Evolutionary conservation across 768 basidiomycete genomes (phyloP), one percentile per base, ranked within the genome.

Genomic region (Pisolithus orientalis): DNA sequence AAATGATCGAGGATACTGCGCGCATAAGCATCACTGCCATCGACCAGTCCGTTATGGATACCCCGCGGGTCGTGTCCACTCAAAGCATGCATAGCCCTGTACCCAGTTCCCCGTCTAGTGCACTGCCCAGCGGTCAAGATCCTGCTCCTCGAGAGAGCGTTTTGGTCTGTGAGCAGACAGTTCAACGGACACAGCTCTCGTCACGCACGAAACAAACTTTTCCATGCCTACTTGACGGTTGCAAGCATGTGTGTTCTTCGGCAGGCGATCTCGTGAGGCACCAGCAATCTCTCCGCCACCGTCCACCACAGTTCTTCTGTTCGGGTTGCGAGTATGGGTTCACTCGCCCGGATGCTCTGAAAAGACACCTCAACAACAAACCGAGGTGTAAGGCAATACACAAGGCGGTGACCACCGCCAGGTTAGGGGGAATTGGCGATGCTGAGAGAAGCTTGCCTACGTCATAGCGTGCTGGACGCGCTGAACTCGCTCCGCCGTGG

Each of bases 351-450:
- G 68, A 68, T 56, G 68, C 62, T 6, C 53, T 70, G 53, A 68
- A 70, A 62, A 58, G 66, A 57, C 66, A 68, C 49, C 60, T 68
- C 14, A 66, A 59, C 47, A 56, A 53, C 54, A 66, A 64, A 56
- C 59, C 50, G 1, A 47, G 52, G 28, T 70, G 66, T 55, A 68
- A 61, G 57, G 59, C 24, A 47, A 44, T n/a, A 10, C 66, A 66
- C 31, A 49, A 47, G 37, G 49, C 55, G 17, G 65, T 57, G 44
- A 13, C 52, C 14, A 25, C 51, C 27, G 44, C n/a, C 17, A 3
- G 16, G 37, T 38, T 14, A n/a, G 25, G 27, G 25, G 34, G 42
- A 31, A 4, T 21, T 4, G 25, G 16, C 14, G 8, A 13, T 32
- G 16, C 29, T 31, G 44, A 31, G 24, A 32, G 10, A 7, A 37